phyloP scores from a whole-genome alignment of 1,284 basidiomycete species.

The Tetrapyrgos nigripes region DNA sequence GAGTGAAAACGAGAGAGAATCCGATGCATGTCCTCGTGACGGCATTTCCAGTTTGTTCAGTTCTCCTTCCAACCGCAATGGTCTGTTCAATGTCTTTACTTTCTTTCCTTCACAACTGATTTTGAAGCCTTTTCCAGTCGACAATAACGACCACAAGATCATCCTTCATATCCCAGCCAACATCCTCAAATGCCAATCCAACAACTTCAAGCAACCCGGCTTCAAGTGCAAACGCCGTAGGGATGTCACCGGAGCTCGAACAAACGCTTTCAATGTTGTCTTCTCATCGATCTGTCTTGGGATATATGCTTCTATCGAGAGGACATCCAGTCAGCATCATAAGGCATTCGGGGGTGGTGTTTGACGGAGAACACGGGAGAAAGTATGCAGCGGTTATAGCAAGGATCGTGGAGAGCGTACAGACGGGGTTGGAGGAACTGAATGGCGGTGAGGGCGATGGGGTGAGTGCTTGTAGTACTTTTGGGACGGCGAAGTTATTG shows the following conservation, averaged over 20 bases:
- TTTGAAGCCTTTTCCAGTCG: background rate
- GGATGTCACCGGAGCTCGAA: constrained; percentile 72
- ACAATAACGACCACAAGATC: constrained; percentile 24
- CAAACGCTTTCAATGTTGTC: constrained; percentile 79
- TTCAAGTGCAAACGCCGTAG: constrained; percentile 17
- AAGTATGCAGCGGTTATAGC: constrained; percentile 83
- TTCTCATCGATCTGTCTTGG: constrained; percentile 84
- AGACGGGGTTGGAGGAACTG: constrained; percentile 75
- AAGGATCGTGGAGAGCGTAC: constrained; percentile 80
- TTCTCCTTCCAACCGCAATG: constrained; percentile 2
- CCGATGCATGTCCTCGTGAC: background rate
- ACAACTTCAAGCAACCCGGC: constrained; percentile 14
- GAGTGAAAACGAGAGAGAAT: background rate
- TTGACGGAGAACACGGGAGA: constrained; percentile 86
- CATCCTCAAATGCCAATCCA: constrained; percentile 11
- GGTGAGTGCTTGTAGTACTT: constrained; percentile 49
- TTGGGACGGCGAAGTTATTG: no score
- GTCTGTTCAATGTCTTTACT: constrained; percentile 1
- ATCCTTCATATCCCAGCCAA: constrained; percentile 32
- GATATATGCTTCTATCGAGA: constrained; percentile 84
- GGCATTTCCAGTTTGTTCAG: background rate
- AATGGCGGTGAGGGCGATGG: constrained; percentile 61
- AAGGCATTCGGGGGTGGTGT: constrained; percentile 83
- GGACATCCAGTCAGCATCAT: constrained; percentile 75
- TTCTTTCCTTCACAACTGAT: background rate